Conservation (phyloP, 768 basidiomycete genomes). For the Multifurca ochricompacta region DNA sequence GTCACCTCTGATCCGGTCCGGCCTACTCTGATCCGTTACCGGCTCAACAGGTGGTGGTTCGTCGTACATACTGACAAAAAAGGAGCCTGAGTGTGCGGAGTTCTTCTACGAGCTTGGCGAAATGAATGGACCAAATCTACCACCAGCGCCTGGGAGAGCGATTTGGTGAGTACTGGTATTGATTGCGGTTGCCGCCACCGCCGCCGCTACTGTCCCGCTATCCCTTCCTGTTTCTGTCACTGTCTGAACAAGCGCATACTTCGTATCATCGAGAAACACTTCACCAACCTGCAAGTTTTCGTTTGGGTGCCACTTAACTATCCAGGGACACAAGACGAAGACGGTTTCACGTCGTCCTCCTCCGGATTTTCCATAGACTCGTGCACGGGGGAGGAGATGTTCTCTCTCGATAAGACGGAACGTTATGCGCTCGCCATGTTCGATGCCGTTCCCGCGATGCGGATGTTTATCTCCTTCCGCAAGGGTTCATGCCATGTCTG, state of each 20-base stretch:
- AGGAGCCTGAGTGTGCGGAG: no score
- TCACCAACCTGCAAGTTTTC: conserved; percentile 13
- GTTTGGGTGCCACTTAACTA: conserved; percentile 15
- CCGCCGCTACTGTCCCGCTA: no score
- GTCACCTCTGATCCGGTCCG: no score
- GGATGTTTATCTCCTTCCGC: conserved; percentile 17
- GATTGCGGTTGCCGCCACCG: no score
- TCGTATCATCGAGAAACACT: conserved; percentile 7
- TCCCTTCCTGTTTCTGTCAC: no score
- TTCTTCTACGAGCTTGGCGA: no score
- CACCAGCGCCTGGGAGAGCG: no score
- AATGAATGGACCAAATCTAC: no score
- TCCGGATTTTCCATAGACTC: conserved; percentile 17
- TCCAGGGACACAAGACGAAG: background rate
- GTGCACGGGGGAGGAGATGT: conserved; percentile 8
- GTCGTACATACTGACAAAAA: no score
- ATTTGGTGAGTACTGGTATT: no score
- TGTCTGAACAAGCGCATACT: conserved; percentile 18
- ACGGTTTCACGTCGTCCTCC: background rate
- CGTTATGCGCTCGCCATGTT: conserved; percentile 15
- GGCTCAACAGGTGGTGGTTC: no score
- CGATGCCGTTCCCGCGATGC: conserved; percentile 11
- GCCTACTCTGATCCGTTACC: no score
- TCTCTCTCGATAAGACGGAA: conserved; percentile 12
- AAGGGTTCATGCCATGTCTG: conserved; percentile 10